phyloP scores from a whole-genome alignment of 2,329 filamentous ascomycete genomes.

The Chaetomium sp. region DNA sequence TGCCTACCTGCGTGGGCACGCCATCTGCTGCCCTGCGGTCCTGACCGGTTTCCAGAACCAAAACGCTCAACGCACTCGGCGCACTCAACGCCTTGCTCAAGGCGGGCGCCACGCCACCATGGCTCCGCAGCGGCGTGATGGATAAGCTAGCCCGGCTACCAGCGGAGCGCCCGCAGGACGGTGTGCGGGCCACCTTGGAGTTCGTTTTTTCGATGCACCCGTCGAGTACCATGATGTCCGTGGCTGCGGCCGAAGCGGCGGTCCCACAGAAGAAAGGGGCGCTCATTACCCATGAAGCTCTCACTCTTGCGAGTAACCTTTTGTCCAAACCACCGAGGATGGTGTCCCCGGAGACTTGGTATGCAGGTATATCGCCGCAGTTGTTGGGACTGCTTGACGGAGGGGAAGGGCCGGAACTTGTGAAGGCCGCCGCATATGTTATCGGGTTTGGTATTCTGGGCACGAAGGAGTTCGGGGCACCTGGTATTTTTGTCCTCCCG shows the following conservation, averaged over 20 bases:
- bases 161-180: conserved; percentile 46
- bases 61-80: conserved; percentile 47
- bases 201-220: conserved; percentile 66
- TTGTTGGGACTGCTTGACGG: conserved; percentile 57
- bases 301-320: conserved; percentile 56
- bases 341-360: conserved; percentile 53
- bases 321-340: conserved; percentile 53
- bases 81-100: conserved; percentile 58
- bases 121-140: conserved; percentile 53
- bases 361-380: conserved; percentile 53
- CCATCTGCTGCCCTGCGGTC: conserved; percentile 3
- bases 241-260: conserved; percentile 31
- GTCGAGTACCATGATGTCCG: conserved; percentile 35
- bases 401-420: conserved; percentile 48
- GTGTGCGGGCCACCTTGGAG: conserved; percentile 61
- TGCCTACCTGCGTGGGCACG: conserved; percentile 12
- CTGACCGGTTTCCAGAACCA: conserved; percentile 35
- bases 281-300: conserved; percentile 61
- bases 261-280: conserved; percentile 50
- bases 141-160: conserved; percentile 54
- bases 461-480: conserved; percentile 56
- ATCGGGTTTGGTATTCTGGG: conserved; percentile 63
- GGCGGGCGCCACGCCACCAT: conserved; percentile 50
- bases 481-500: conserved; percentile 36
- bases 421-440: conserved; percentile 53